These are phyloP conservation scores for Cercophora scortea DNA, from an alignment of 495 filamentous ascomycete species.

Conservation along the genomic window DNA sequence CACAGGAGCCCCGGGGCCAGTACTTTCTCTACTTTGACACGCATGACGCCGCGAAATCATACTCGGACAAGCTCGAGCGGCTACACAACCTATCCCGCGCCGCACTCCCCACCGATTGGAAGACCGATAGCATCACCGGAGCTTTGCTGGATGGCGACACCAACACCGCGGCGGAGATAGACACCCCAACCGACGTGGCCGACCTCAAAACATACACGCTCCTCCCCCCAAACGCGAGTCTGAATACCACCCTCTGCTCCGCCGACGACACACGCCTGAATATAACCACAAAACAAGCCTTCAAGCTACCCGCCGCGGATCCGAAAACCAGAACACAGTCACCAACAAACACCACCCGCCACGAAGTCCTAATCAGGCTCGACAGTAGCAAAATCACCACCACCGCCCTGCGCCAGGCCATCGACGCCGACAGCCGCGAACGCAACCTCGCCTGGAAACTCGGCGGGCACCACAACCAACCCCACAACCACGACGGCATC, in stretches of 20 bases:
- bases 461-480: too few species aligned
- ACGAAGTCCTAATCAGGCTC: slow-evolving; percentile 35
- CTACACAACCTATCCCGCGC: slow-evolving; percentile 36
- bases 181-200: neutral
- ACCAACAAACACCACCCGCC: neutral
- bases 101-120: slow-evolving; percentile 17
- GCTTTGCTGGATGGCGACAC: neutral
- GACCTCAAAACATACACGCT: neutral
- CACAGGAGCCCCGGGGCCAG: slow-evolving; percentile 42
- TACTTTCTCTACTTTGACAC: slow-evolving; percentile 59
- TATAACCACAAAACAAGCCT: neutral
- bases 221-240: neutral
- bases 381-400: slow-evolving; percentile 19
- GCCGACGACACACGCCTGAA: neutral
- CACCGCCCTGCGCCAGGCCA: slow-evolving; percentile 20
- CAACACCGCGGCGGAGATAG: neutral
- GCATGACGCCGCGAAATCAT: slow-evolving; percentile 44
- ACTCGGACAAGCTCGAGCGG: slow-evolving; percentile 38
- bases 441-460: slow-evolving; percentile 32
- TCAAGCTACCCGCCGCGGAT: neutral
- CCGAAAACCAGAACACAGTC: neutral
- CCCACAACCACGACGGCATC: too few species aligned
- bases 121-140: neutral
- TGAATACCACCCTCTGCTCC: neutral
- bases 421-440: slow-evolving; percentile 36